Evolutionary conservation across 164 flowering plant species (phyloP), one percentile per base, ranked within the genome.

Genomic region (Houttuynia cordata): DNA sequence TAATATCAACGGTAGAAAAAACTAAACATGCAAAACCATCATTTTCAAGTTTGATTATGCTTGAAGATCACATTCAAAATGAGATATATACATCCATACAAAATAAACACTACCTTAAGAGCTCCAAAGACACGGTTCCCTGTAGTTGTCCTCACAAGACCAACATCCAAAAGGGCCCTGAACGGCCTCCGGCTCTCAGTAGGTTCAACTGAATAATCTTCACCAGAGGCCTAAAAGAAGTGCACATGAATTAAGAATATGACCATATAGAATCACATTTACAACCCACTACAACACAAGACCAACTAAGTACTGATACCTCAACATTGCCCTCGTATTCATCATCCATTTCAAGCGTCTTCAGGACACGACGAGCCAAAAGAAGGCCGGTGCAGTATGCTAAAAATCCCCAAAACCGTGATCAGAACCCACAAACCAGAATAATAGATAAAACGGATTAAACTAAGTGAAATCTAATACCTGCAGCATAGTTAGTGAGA

Each of bases 401-500:
- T 75, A 59, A 40, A 10, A 15, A 13, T 19, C 54, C 51, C 3
- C 1, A 14, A 41, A 15, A 10, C 20, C 12, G 17, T 3, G 23
- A 24, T 59, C 18, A 63, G 51, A 68, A 51, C 2, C 25, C 19
- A 18, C 14, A 47, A 21, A 53, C 24, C 17, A 56, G 2, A 21
- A 39, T 13, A 10, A 41, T 7, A 9, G 53, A 10, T n/a, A n/a
- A 20, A 17, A 52, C 10, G 21, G 24, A 12, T 30, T 23, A n/a
- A 58, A 25, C 20, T 8, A n/a, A 21, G 8, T 0, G 8, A 39
- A 24, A 4, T 17, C 22, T 10, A 24, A 57, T 74, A 87, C 97
- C 96, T 62, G 97, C 96, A 41, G 97, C 91, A 76, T 91, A 91
- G 61, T 91, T 91, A 30, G 97, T 86, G 20, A 88, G 88, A 25